These are phyloP conservation scores for Rhytidiadelphus loreus DNA, from an alignment of 225 moss, liverwort and hornwort genomes.

Conservation along the genomic window DNA sequence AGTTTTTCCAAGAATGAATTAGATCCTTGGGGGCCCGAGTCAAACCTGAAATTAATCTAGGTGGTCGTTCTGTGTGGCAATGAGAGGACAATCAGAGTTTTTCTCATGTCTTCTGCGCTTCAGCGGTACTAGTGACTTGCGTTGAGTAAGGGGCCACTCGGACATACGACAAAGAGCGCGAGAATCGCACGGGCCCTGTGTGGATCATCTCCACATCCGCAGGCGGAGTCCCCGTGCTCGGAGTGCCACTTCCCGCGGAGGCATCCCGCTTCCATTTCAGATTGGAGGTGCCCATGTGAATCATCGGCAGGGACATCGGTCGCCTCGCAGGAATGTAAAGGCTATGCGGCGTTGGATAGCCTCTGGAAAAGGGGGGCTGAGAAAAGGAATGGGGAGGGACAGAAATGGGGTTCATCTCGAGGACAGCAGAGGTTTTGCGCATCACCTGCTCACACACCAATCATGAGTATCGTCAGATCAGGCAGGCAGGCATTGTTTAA, in stretches of 20 bases:
- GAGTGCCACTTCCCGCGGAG: slow-evolving; percentile 12
- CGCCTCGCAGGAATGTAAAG: slow-evolving; percentile 32
- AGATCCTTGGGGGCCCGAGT: background rate
- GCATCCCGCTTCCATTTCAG: slow-evolving; percentile 91
- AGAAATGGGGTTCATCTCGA: slow-evolving; percentile 27
- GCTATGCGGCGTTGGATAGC: slow-evolving; percentile 36
- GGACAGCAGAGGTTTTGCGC: slow-evolving; percentile 50
- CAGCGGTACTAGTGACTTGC: background rate
- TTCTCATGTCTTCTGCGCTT: background rate
- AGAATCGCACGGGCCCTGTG: slow-evolving; percentile 58
- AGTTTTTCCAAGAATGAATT: background rate
- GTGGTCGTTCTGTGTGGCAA: background rate
- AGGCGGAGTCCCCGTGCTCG: background rate
- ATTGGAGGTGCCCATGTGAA: slow-evolving; percentile 56
- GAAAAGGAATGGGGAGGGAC: slow-evolving; percentile 17
- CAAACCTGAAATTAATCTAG: background rate
- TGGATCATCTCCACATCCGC: slow-evolving; percentile 43
- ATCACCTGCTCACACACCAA: slow-evolving; percentile 46
- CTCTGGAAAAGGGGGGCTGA: slow-evolving; percentile 35
- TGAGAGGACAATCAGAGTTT: background rate
- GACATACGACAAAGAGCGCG: slow-evolving; percentile 81
- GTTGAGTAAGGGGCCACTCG: slow-evolving; percentile 65
- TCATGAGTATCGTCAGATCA: background rate
- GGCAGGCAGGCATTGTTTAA: background rate
- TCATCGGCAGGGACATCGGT: slow-evolving; percentile 31